Base-by-base conservation (phyloP, 1,284 basidiomycete species). In the Apiotrichum laibachii region DNA sequence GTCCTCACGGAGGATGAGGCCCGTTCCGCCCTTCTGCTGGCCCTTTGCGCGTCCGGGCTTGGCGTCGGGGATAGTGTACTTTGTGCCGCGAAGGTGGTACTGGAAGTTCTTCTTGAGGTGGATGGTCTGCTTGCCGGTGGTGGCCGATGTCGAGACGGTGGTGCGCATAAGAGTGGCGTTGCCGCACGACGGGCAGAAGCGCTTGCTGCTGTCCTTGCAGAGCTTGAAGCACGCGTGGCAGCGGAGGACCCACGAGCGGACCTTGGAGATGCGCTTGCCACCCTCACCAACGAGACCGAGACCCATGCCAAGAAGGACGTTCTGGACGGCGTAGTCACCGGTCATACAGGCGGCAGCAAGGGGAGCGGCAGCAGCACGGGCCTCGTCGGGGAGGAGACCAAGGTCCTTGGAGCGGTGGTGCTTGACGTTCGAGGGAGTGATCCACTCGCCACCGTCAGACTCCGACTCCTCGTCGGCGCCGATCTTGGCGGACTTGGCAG, bases 191-290 rank as follows among this genome's bases (percentile, higher is more conserved):
- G 96, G 95, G 75, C 96, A 99, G 81, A 99, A 99, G 70, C 92
- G 92, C 77, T 92, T 92, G 19, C 90, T 88, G 37, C 86, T 82
- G 76, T 99, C 94, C 81, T 95, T 97, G 82, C 95, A 99, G 64
- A 97, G 86, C 93, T 98, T 98, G 85, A 94, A 98, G 80, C 96
- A 99, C 18, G 93, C 96, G 80, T 99, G 96, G 78, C 96, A 99
- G 59, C 96, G 82, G 64, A 99, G 80, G 1, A 98, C 92, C 90
- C 92, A 99, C 63, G 87, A 97, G 80, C 95, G 93, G 35, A 99
- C 88, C 67, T 86, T 88, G 65, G 88, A 85, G 62, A 99, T 95
- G 67, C 86, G 84, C 79, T 88, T 91, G 10, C 96, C 96, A 67
- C 94, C 92, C 19, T 89, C 84, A 16, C 92, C 88, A n/a, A 99